Conservation (phyloP, 768 basidiomycete species). For the Vishniacozyma victoriae region DNA sequence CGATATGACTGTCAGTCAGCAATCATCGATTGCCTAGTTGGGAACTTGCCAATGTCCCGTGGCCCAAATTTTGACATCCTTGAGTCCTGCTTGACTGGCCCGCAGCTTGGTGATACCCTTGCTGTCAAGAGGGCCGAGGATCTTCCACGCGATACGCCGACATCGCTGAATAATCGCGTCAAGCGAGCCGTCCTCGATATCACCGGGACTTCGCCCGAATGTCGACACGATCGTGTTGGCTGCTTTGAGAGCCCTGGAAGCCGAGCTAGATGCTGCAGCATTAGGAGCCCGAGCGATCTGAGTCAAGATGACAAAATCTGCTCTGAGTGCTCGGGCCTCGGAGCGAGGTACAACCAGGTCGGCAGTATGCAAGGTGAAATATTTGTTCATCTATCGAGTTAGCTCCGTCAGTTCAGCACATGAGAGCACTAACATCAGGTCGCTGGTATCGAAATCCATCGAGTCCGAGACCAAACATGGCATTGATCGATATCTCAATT, state of each 20-base stretch:
- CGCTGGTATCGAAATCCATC: conserved; percentile 60
- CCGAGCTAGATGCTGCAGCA: conserved; percentile 59
- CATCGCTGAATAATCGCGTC: conserved; percentile 51
- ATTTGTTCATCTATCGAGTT: conserved; percentile 44
- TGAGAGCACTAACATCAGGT: conserved; percentile 56
- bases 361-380: conserved; percentile 59
- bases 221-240: conserved; percentile 69
- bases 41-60: conserved; percentile 54
- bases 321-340: conserved; percentile 61
- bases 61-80: conserved; percentile 66
- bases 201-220: conserved; percentile 49
- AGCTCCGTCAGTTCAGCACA: background rate
- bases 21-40: too few species aligned
- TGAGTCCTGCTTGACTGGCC: conserved; percentile 56
- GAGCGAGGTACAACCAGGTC: conserved; percentile 86
- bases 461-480: conserved; percentile 86
- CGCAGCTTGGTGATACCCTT: conserved; percentile 57
- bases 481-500: conserved; percentile 52
- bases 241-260: conserved; percentile 31
- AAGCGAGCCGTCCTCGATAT: conserved; percentile 51
- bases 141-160: conserved; percentile 64
- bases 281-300: conserved; percentile 61
- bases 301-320: conserved; percentile 62
- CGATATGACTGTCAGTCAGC: conserved; percentile 54
- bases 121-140: conserved; percentile 80